phyloP scores from a whole-genome alignment of 2,329 filamentous ascomycete species.

The Coniella lustricola region DNA sequence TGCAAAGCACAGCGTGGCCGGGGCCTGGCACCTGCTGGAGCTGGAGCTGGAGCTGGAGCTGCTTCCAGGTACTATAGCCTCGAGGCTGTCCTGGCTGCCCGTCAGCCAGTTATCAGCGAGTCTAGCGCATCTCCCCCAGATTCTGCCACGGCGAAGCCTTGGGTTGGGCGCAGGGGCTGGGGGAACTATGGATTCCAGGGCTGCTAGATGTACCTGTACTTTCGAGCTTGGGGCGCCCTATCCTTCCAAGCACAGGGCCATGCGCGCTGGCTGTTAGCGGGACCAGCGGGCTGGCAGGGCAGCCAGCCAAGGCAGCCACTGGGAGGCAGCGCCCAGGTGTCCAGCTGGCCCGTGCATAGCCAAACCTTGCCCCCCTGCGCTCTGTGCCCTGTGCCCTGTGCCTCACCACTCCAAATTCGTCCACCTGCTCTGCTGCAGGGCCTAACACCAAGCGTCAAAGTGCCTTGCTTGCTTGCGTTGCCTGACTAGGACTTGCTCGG shows the following conservation, averaged over 20 bases:
- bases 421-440: constrained; percentile 2
- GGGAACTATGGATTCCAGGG: background rate
- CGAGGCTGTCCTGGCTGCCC: background rate
- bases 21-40: no score
- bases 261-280: background rate
- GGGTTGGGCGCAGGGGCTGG: background rate
- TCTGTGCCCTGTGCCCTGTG: background rate
- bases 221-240: no score
- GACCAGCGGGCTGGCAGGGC: background rate
- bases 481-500: background rate
- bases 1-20: no score
- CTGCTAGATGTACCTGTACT: no score
- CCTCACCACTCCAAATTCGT: constrained; percentile 12
- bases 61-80: no score
- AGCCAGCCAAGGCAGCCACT: no score
- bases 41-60: no score
- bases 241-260: no score
- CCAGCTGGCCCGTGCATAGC: background rate
- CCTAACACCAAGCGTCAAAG: background rate
- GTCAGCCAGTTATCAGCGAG: background rate
- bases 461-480: background rate
- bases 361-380: background rate
- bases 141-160: background rate
- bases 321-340: no score
- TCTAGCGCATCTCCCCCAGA: background rate